Conservation (phyloP, 257 asterid genomes). For the Cordia subcordata region DNA sequence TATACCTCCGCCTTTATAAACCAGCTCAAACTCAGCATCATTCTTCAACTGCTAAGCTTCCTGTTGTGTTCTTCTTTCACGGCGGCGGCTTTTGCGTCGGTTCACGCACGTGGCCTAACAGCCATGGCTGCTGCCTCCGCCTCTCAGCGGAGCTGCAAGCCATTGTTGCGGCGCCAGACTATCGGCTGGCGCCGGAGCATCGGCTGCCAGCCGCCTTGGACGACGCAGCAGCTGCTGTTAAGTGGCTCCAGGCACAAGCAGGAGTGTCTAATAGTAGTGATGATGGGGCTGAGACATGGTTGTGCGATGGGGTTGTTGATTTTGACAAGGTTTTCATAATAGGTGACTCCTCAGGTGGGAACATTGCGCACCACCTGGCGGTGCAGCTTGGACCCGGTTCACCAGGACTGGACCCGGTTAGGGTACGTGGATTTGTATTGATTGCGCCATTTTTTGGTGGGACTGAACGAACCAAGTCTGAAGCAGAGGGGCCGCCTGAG, state of each 20-base stretch:
- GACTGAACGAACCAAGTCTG: slow-evolving; percentile 54
- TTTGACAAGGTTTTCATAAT: slow-evolving; percentile 47
- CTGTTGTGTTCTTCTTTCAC: slow-evolving; percentile 55
- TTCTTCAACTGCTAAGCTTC: slow-evolving; percentile 17
- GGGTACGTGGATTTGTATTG: slow-evolving; percentile 65
- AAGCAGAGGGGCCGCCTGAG: slow-evolving; percentile 54
- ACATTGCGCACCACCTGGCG: slow-evolving; percentile 72
- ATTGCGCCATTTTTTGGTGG: slow-evolving; percentile 86
- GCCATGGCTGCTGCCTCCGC: slow-evolving; percentile 62
- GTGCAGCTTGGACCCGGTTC: slow-evolving; percentile 52
- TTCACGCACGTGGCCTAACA: slow-evolving; percentile 63
- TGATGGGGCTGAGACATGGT: slow-evolving; percentile 48
- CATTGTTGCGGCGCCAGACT: slow-evolving; percentile 70
- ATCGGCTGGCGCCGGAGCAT: slow-evolving; percentile 80
- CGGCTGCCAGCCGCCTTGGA: slow-evolving; percentile 68
- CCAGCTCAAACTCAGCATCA: slow-evolving; percentile 19
- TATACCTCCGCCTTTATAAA: slow-evolving; percentile 67
- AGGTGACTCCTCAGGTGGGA: slow-evolving; percentile 87
- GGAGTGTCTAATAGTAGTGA: slow-evolving; percentile 5
- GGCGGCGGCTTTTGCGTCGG: slow-evolving; percentile 90
- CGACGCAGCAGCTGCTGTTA: slow-evolving; percentile 39
- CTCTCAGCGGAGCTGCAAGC: slow-evolving; percentile 53
- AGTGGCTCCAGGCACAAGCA: slow-evolving; percentile 63
- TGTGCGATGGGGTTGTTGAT: slow-evolving; percentile 35
- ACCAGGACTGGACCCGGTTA: slow-evolving; percentile 39